Base-by-base conservation (phyloP, 192 early-diverging fungal species). In the Phlyctochytrium arcticum region DNA sequence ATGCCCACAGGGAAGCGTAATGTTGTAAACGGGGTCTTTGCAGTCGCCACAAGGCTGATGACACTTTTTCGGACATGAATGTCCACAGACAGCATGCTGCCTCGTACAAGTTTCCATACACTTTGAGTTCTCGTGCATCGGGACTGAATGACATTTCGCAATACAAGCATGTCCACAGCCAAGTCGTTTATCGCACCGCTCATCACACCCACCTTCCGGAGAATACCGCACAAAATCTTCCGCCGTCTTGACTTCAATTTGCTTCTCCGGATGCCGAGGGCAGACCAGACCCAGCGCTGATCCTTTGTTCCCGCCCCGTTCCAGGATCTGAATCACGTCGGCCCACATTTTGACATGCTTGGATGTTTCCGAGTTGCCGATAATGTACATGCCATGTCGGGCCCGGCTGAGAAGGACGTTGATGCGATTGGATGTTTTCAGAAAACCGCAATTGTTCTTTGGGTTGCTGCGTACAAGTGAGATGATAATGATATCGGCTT, bases 351-450 rank as follows among this genome's bases (percentile, higher is more conserved):
- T 12, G 9, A 7, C 17, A n/a, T 34, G 60, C 7, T 32, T n/a
- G 31, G 49, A 49, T 0, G 60, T 62, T 8, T 39, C 33, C 0
- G 76, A 60, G 27, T 83, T 77, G 3, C 85, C 85, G 17, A 86
- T 44, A 8, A 86, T 55, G 30, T 69, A 86, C 79, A 85, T 77
- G 4, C 85, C 85, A 58, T 86, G 82, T 34, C 77, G 54, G 0
- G 85, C 85, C 26, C 85, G 68, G 12, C 82, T 85, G 1, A 85
- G 35, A 6, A 85, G 53, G 6, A 86, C 85, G 33, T 85, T 86
- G 2, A 75, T 72, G 12, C 85, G 76, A 54, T 86, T 86, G 17
- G 10, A 48, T 62, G 74, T 71, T 54, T 81, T 81, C 36, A 85
- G 59, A 59, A 86, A 86, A 3, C 84, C 84, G 53, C 80, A 84